phyloP scores from a whole-genome alignment of 208 protist genomes.

The Trypanosomatidae sp. region DNA sequence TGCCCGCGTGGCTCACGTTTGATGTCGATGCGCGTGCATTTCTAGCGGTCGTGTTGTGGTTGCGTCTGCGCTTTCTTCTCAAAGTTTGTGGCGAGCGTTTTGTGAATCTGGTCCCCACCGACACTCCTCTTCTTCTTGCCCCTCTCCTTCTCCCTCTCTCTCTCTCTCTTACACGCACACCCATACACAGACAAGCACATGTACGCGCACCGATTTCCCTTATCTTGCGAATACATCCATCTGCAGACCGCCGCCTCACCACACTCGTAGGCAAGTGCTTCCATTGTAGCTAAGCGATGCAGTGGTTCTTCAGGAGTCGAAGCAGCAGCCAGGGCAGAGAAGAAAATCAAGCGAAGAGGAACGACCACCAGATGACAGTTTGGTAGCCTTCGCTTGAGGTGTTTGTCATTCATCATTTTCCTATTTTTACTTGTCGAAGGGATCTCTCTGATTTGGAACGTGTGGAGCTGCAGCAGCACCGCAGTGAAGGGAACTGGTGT shows the following conservation, averaged over 20 bases:
- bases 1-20: not conserved
- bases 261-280: not conserved
- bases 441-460: not conserved
- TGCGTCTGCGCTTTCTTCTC: not conserved
- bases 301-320: not conserved
- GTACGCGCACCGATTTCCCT: not conserved
- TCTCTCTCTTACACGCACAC: not conserved
- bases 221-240: not conserved
- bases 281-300: not conserved
- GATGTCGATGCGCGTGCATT: not conserved
- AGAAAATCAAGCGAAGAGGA: not conserved
- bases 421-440: too few species aligned
- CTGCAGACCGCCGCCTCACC: not conserved
- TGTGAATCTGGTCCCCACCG: not conserved
- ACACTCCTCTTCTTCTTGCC: not conserved
- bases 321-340: not conserved
- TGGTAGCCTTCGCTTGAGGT: not conserved
- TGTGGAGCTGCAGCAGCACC: not conserved
- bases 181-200: not conserved
- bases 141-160: not conserved
- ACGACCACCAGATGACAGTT: not conserved
- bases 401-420: not conserved
- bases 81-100: not conserved
- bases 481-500: not conserved
- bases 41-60: not conserved